A percentile compares a stretch with the other conserved stretches of the same genome.
Conservation (phyloP, 495 filamentous ascomycete species). For the Talaromyces borbonicus region DNA sequence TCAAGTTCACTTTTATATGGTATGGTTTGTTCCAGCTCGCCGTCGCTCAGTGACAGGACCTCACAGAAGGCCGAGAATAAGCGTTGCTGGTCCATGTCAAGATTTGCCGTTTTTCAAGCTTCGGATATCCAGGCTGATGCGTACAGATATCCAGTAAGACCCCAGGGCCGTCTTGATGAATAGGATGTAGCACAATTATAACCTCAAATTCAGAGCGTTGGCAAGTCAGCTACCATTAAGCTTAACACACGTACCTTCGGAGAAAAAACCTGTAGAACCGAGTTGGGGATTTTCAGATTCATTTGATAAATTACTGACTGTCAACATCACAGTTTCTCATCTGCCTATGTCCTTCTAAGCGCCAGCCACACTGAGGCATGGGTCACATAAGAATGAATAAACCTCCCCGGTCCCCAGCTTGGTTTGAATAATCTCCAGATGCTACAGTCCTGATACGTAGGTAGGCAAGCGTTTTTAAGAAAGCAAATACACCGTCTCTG, state of each 20-base stretch:
- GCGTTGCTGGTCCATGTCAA: background rate
- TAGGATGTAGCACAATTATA: background rate
- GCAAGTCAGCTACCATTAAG: background rate
- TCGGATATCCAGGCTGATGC: background rate
- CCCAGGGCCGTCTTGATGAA: background rate
- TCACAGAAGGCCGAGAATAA: background rate
- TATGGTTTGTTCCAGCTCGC: constrained; percentile 1
- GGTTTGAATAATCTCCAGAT: background rate
- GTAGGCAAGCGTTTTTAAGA: background rate
- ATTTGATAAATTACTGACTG: background rate
- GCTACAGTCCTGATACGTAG: background rate
- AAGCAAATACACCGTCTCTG: background rate
- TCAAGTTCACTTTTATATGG: background rate
- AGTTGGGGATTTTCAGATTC: background rate
- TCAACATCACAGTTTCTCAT: background rate
- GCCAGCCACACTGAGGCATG: background rate
- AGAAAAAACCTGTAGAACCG: background rate
- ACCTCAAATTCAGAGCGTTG: background rate
- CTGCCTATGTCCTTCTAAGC: background rate
- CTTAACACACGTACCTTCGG: too few relatives aligned
- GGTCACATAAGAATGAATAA: background rate
- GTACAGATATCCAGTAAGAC: background rate
- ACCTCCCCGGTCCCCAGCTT: background rate
- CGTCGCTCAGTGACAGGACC: constrained; percentile 2
- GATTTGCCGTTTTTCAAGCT: background rate